Conservation (phyloP, 805 yeast species). For the Metschnikowia continentalis region DNA sequence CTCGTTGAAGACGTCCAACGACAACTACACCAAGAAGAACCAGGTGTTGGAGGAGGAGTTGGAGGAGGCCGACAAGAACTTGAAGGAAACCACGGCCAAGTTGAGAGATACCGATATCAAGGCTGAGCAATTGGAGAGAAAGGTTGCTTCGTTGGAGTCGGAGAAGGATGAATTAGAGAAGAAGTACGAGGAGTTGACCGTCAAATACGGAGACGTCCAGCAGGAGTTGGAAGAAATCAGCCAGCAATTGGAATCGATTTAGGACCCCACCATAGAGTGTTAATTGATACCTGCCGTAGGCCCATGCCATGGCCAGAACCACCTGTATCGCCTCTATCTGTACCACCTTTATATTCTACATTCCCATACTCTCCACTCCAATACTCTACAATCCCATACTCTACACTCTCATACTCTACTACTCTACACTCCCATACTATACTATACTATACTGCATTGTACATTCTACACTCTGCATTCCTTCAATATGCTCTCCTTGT, state of each 20-base stretch:
- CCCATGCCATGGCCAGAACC: neutral
- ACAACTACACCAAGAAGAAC: slow-evolving; percentile 84
- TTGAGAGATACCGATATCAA: slow-evolving; percentile 93
- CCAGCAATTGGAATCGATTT: slow-evolving; percentile 84
- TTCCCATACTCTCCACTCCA: too few relatives aligned
- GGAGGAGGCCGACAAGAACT: slow-evolving; percentile 84
- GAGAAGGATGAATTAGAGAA: slow-evolving; percentile 85
- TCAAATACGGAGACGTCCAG: slow-evolving; percentile 78
- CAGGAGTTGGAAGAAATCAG: slow-evolving; percentile 95
- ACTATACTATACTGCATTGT: too few relatives aligned
- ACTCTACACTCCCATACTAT: too few relatives aligned
- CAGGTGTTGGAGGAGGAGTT: slow-evolving; percentile 85
- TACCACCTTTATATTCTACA: too few relatives aligned
- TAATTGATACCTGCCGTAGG: slow-evolving; percentile 3
- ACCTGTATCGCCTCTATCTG: too few relatives aligned
- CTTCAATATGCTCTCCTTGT: too few relatives aligned
- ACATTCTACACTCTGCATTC: too few relatives aligned
- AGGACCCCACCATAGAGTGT: slow-evolving; percentile 16
- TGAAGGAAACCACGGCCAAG: slow-evolving; percentile 90
- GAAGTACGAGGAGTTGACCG: slow-evolving; percentile 83
- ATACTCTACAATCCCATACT: too few relatives aligned
- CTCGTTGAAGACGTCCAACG: slow-evolving; percentile 84
- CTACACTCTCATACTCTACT: too few relatives aligned
- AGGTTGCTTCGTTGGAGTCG: slow-evolving; percentile 83
- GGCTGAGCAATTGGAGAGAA: slow-evolving; percentile 94